Percentiles rank a stretch among this genome's conserved stretches.
These are phyloP conservation scores for Populus pruinosa DNA, from an alignment of 345 rosid genomes.

Conservation along the genomic window DNA sequence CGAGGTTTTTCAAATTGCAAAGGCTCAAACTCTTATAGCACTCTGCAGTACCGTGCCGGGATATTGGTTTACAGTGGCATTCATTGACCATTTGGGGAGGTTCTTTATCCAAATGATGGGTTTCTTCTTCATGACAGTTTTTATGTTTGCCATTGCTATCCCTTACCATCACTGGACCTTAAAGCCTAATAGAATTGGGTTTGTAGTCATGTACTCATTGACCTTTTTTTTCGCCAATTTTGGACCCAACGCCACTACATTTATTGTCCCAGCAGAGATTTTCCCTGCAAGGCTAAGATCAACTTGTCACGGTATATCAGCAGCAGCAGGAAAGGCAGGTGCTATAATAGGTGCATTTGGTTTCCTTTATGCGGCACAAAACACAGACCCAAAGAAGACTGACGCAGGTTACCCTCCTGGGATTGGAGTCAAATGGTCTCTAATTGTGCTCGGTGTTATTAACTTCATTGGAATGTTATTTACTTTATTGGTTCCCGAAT, in stretches of 20 bases:
- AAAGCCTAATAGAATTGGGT: constrained; percentile 16
- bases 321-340: constrained; percentile 31
- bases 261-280: constrained; percentile 28
- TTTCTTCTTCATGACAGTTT: constrained; percentile 32
- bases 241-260: constrained; percentile 30
- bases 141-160: constrained; percentile 30
- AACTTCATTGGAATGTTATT: constrained; percentile 23
- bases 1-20: constrained; percentile 17
- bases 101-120: constrained; percentile 26
- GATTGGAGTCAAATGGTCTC: constrained; percentile 21
- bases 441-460: constrained; percentile 15
- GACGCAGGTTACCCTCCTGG: constrained; percentile 25
- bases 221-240: constrained; percentile 32
- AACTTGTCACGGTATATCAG: constrained; percentile 34
- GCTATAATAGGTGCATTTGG: constrained; percentile 29
- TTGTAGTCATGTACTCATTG: constrained; percentile 18
- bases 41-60: constrained; percentile 30
- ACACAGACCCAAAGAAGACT: constrained; percentile 3
- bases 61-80: constrained; percentile 23
- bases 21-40: constrained; percentile 28
- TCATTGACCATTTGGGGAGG: constrained; percentile 20
- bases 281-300: constrained; percentile 27
- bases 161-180: constrained; percentile 32
- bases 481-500: constrained; percentile 26
- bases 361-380: constrained; percentile 21